Evolutionary conservation across 2,329 filamentous ascomycete species (phyloP).

Genomic region (Sphaceloma murrayae): DNA sequence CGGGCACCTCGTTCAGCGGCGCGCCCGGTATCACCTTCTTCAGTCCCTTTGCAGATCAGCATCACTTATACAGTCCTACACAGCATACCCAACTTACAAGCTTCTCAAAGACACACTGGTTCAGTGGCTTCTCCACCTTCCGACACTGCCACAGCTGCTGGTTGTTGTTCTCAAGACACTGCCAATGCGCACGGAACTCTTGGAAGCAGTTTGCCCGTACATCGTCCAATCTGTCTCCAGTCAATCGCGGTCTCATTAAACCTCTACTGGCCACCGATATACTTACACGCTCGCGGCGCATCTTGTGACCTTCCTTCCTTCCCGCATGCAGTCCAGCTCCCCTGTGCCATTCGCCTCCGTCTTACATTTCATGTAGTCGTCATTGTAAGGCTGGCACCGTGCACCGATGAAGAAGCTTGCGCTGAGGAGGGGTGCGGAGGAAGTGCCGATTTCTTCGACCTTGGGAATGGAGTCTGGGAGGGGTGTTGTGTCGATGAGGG

Average conservation of each 20-base stretch:
- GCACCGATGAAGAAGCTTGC: slow-evolving; percentile 96
- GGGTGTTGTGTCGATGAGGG: slow-evolving; percentile 91
- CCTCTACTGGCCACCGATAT: too few relatives aligned
- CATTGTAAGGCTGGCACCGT: slow-evolving; percentile 89
- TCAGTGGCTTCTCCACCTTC: slow-evolving; percentile 75
- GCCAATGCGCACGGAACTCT: slow-evolving; percentile 88
- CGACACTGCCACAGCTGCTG: slow-evolving; percentile 96
- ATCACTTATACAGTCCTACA: not conserved
- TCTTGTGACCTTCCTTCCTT: slow-evolving; percentile 90
- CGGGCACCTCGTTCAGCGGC: slow-evolving; percentile 39
- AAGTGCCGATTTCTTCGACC: slow-evolving; percentile 87
- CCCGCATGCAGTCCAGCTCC: slow-evolving; percentile 90
- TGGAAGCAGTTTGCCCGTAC: slow-evolving; percentile 90
- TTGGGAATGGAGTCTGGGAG: slow-evolving; percentile 85
- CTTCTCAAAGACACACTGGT: slow-evolving; percentile 93
- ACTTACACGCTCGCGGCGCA: slow-evolving; percentile 94
- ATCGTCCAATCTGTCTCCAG: slow-evolving; percentile 64
- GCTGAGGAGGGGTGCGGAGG: slow-evolving; percentile 81
- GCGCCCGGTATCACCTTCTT: slow-evolving; percentile 45
- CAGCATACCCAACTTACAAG: slow-evolving; percentile 56
- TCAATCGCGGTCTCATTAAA: not conserved
- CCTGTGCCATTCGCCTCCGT: slow-evolving; percentile 80
- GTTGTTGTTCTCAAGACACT: slow-evolving; percentile 94
- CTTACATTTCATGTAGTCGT: slow-evolving; percentile 99
- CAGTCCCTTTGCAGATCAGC: slow-evolving; percentile 32